These are phyloP conservation scores for Chrysosporium queenslandicum DNA, from an alignment of 2,329 filamentous ascomycete genomes.

Conservation along the genomic window DNA sequence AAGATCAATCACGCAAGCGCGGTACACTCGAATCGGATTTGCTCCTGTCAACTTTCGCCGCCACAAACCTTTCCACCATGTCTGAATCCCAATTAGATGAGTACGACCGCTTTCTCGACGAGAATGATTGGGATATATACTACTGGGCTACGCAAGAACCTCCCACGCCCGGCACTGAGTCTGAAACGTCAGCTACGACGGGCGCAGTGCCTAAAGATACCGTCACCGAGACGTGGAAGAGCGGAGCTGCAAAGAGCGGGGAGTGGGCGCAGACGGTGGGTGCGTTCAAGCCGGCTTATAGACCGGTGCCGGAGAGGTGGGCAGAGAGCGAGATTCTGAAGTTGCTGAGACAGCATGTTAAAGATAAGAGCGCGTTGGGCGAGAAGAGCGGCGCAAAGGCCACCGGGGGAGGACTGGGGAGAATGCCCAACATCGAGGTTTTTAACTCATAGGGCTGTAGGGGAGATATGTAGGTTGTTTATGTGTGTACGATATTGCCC, in stretches of 20 bases:
- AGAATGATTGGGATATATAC: conserved; percentile 99
- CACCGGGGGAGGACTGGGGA: conserved; percentile 35
- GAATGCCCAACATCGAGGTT: conserved; percentile 40
- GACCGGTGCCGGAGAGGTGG: conserved; percentile 82
- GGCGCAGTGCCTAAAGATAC: conserved; percentile 26
- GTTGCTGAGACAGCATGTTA: conserved; percentile 72
- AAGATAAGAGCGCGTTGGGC: conserved; percentile 50
- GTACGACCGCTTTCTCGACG: conserved; percentile 89
- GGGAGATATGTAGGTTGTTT: background rate
- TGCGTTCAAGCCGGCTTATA: conserved; percentile 85
- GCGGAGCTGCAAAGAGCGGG: conserved; percentile 48
- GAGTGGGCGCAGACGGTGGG: conserved; percentile 97
- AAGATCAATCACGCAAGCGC: conserved; percentile 88
- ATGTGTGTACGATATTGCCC: background rate
- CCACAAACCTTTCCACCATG: conserved; percentile 67
- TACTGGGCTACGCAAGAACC: conserved; percentile 95
- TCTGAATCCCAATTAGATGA: conserved; percentile 60
- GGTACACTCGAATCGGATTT: conserved; percentile 94
- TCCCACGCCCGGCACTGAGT: conserved; percentile 8
- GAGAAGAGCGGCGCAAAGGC: conserved; percentile 32
- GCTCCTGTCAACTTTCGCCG: conserved; percentile 88
- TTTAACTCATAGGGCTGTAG: conserved; percentile 25
- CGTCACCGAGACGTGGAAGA: conserved; percentile 41
- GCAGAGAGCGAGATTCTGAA: conserved; percentile 66
- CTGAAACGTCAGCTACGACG: conserved; percentile 16